Percentiles rank a stretch among this genome's conserved stretches.
phyloP scores from a whole-genome alignment of 495 filamentous ascomycete species.

The Tuber borchii region DNA sequence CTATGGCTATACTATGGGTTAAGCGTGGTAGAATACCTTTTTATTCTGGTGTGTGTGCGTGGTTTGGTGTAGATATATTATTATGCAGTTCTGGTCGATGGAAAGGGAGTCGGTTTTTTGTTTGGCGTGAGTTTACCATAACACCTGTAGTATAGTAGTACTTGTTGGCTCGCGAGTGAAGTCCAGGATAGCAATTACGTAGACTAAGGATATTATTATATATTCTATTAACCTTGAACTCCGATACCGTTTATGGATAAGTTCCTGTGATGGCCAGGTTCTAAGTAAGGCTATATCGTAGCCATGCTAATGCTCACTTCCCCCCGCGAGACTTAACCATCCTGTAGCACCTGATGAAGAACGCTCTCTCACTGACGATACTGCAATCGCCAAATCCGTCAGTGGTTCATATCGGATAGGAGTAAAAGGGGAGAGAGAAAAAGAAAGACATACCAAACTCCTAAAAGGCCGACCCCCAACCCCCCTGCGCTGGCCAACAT shows the following conservation, averaged over 20 bases:
- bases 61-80: too few relatives aligned
- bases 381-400: conserved; percentile 43
- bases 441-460: conserved; percentile 12
- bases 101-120: too few relatives aligned
- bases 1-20: too few relatives aligned
- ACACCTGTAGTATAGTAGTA: not conserved
- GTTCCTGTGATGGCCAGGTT: not conserved
- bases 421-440: conserved; percentile 28
- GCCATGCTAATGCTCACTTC: conserved; percentile 1
- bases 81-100: too few relatives aligned
- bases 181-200: not conserved
- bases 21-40: too few relatives aligned
- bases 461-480: conserved; percentile 52
- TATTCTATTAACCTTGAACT: not conserved
- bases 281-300: not conserved
- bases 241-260: not conserved
- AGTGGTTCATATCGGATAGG: conserved; percentile 43
- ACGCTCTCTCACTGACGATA: conserved; percentile 55
- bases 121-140: too few relatives aligned
- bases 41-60: too few relatives aligned
- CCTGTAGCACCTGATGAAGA: conserved; percentile 50
- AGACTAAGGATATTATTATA: not conserved
- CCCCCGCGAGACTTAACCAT: conserved; percentile 40
- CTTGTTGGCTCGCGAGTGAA: not conserved
- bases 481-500: conserved; percentile 50